A percentile compares a stretch with the other conserved stretches of the same genome.
These are phyloP conservation scores for Delitschia confertaspora DNA, from an alignment of 495 filamentous ascomycete genomes.

Conservation along the genomic window DNA sequence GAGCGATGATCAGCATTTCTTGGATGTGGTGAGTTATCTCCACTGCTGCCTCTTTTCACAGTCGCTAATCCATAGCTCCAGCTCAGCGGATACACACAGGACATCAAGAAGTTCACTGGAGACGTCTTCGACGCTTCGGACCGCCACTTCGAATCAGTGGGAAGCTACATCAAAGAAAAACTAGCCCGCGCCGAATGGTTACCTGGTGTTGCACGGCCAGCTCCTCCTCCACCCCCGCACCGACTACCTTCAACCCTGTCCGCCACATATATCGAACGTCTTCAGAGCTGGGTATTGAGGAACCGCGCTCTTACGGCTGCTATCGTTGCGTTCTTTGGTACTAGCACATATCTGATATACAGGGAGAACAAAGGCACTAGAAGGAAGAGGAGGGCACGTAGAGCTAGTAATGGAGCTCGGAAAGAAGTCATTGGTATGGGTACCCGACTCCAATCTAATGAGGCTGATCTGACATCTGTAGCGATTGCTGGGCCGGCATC, in stretches of 20 bases:
- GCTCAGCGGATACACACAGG: conserved; percentile 64
- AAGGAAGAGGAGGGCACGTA: conserved; percentile 63
- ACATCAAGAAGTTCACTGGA: conserved; percentile 40
- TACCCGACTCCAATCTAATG: too few species aligned
- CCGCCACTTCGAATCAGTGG: conserved; percentile 21
- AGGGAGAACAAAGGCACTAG: conserved; percentile 49
- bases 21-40: conserved; percentile 47
- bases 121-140: conserved; percentile 17
- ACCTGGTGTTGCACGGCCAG: conserved; percentile 33
- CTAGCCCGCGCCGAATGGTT: conserved; percentile 21
- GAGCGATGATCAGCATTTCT: conserved; percentile 54
- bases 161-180: conserved; percentile 13
- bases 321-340: conserved; percentile 58
- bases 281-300: conserved; percentile 54
- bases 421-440: conserved; percentile 71
- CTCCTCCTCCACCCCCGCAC: conserved; percentile 41
- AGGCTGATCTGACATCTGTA: conserved; percentile 6
- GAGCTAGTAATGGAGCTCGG: conserved; percentile 73
- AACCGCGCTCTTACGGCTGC: conserved; percentile 64
- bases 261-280: conserved; percentile 38
- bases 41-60: background rate
- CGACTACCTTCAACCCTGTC: too few species aligned
- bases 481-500: conserved; percentile 76
- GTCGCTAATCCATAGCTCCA: conserved; percentile 32
- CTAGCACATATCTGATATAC: conserved; percentile 56